phyloP scores from a whole-genome alignment of 768 basidiomycete genomes.

The Peribolospora kevripleyi region DNA sequence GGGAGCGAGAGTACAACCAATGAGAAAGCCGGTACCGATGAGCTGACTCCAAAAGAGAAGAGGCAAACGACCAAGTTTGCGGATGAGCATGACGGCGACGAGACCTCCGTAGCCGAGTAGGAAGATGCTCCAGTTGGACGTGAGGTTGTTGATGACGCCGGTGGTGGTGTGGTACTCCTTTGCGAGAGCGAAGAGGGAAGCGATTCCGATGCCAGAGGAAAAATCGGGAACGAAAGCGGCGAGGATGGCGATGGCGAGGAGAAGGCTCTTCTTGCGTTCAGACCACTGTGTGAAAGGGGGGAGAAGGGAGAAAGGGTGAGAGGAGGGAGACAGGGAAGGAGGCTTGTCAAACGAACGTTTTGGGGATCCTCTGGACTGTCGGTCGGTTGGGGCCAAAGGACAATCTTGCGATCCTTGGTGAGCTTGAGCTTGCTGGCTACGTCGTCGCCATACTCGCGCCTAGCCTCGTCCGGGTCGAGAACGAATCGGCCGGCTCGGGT shows the following conservation, averaged over 20 bases:
- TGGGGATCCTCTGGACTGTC: conserved; percentile 41
- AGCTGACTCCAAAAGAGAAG: conserved; percentile 50
- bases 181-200: conserved; percentile 37
- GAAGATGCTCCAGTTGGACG: conserved; percentile 20
- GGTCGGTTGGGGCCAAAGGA: conserved; percentile 43
- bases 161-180: conserved; percentile 32
- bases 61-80: conserved; percentile 39
- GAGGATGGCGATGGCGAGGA: conserved; percentile 33
- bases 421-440: conserved; percentile 35
- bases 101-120: conserved; percentile 33
- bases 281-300: conserved; percentile 27
- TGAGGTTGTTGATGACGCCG: conserved; percentile 36
- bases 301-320: background rate
- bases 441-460: conserved; percentile 34
- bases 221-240: conserved; percentile 46
- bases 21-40: conserved; percentile 32
- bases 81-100: conserved; percentile 40
- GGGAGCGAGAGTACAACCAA: conserved; percentile 37
- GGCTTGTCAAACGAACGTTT: conserved; percentile 23
- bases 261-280: conserved; percentile 29
- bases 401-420: conserved; percentile 31
- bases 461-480: conserved; percentile 27
- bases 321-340: background rate
- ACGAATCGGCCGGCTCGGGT: conserved; percentile 6
- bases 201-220: conserved; percentile 41